Conservation (phyloP, 2,329 filamentous ascomycete genomes). For the Hypoxylon sp. region DNA sequence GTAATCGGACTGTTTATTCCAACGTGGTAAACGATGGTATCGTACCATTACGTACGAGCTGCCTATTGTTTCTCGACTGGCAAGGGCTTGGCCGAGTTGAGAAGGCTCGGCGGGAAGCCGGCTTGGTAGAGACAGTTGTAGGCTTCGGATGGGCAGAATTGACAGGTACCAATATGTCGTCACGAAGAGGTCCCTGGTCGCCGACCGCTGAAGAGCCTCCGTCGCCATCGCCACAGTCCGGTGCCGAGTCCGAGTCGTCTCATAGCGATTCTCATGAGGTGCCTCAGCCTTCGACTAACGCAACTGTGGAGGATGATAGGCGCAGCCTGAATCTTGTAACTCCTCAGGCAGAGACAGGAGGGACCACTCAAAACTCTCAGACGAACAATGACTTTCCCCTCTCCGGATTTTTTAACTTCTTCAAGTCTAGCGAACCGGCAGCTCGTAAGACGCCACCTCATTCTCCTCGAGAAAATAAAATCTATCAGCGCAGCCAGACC, state of each 20-base stretch:
- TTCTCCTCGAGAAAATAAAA: slow-evolving; percentile 75
- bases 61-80: slow-evolving; percentile 97
- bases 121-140: slow-evolving; percentile 91
- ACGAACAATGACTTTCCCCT: slow-evolving; percentile 67
- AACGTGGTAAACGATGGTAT: slow-evolving; percentile 99
- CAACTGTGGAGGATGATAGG: slow-evolving; percentile 77
- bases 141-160: slow-evolving; percentile 96
- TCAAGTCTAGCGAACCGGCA: slow-evolving; percentile 72
- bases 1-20: slow-evolving; percentile 92
- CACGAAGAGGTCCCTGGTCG: slow-evolving; percentile 63
- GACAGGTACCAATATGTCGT: slow-evolving; percentile 76
- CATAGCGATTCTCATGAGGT: slow-evolving; percentile 69
- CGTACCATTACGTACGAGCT: slow-evolving; percentile 93
- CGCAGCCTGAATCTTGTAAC: slow-evolving; percentile 67
- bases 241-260: slow-evolving; percentile 53
- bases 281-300: slow-evolving; percentile 77
- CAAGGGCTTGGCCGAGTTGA: slow-evolving; percentile 92
- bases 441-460: slow-evolving; percentile 53
- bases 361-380: slow-evolving; percentile 48
- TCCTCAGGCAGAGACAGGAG: slow-evolving; percentile 52
- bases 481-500: slow-evolving; percentile 85
- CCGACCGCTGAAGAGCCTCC: slow-evolving; percentile 55
- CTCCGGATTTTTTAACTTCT: slow-evolving; percentile 79
- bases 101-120: slow-evolving; percentile 92
- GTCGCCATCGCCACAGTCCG: slow-evolving; percentile 47